Percentiles rank a stretch among this genome's conserved stretches.
Conservation (phyloP, 2,329 filamentous ascomycete genomes). For the Zopfia rhizophila region DNA sequence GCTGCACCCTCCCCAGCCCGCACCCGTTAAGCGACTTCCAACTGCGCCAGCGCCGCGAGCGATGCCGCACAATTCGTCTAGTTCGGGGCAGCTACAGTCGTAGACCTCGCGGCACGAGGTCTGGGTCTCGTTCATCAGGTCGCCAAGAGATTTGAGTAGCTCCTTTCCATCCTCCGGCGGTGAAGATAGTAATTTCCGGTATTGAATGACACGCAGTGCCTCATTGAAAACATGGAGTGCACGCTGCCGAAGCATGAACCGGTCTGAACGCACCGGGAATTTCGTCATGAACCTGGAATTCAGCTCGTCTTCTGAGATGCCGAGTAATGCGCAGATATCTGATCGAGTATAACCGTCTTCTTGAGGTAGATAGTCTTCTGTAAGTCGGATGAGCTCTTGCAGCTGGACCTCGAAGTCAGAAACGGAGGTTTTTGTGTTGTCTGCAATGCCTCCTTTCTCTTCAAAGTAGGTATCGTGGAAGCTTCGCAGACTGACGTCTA, state of each 20-base stretch:
- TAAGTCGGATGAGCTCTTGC: constrained; percentile 74
- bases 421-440: constrained; percentile 59
- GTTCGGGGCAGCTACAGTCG: constrained; percentile 90
- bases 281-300: constrained; percentile 83
- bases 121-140: constrained; percentile 89
- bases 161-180: constrained; percentile 63
- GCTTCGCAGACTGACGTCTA: constrained; percentile 84
- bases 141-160: constrained; percentile 79
- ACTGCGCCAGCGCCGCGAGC: constrained; percentile 82
- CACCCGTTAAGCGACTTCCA: constrained; percentile 88
- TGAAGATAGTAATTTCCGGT: constrained; percentile 76
- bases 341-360: constrained; percentile 88
- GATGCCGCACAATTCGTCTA: constrained; percentile 88
- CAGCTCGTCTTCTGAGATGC: constrained; percentile 75
- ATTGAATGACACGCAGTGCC: constrained; percentile 84
- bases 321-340: constrained; percentile 80
- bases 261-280: constrained; percentile 88
- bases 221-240: constrained; percentile 92
- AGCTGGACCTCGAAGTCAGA: constrained; percentile 70
- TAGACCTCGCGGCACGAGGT: constrained; percentile 86
- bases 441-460: constrained; percentile 58
- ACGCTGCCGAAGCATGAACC: constrained; percentile 87
- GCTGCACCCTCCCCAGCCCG: constrained; percentile 96
- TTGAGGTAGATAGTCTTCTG: constrained; percentile 76
- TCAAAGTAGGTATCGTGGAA: constrained; percentile 87